Evolutionary conservation across 163 green algal species (phyloP), one percentile per base, ranked within the genome.

Genomic region (Scenedesmus sp.): DNA sequence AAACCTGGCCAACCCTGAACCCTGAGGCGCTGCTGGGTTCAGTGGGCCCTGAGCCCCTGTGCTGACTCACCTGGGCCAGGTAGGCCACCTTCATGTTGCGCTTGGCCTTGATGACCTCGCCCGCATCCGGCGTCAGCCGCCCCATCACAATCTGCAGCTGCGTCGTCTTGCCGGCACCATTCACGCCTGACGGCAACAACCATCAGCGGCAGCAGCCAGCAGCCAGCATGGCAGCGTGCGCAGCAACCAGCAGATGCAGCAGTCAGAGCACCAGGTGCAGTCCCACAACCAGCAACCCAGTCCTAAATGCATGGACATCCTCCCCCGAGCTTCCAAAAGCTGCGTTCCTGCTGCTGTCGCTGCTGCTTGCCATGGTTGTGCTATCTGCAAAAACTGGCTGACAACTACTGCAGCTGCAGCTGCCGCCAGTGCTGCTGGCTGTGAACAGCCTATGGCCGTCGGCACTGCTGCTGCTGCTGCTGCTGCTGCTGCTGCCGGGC

Each of bases 111-210:
- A 99, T 85, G 6, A 99, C 94, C 91, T 98, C 96, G 6, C 98
- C 98, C 3, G 94, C 84, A 93, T 99, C 98, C 0, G 97, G 94
- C 76, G 96, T 82, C 70, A 99, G 85, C 59, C 94, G 91, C 44
- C 98, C 98, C 90, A 97, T 98, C 73, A 99, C 97, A 82, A 99
- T 99, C 93, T 99, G 96, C 82, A 99, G 96, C 96, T 99, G 98
- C 18, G 98, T 99, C 2, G 98, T 99, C 94, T 99, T 99, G 51
- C 98, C 98, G 1, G 98, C 98, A 16, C 98, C 98, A 91, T 99
- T 99, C 35, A 99, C 95, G 68, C 98, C 95, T 97, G 93, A 13
- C 40, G 33, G 15, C 79, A 85, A 3, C 46, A 85, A 85, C 9
- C 79, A 85, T 40, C 79, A 65, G 79, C 79, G 65, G 46, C 46